Percentiles rank a stretch among this genome's conserved stretches.
These are phyloP conservation scores for Russula brevipes DNA, from an alignment of 768 basidiomycete genomes.

Conservation along the genomic window DNA sequence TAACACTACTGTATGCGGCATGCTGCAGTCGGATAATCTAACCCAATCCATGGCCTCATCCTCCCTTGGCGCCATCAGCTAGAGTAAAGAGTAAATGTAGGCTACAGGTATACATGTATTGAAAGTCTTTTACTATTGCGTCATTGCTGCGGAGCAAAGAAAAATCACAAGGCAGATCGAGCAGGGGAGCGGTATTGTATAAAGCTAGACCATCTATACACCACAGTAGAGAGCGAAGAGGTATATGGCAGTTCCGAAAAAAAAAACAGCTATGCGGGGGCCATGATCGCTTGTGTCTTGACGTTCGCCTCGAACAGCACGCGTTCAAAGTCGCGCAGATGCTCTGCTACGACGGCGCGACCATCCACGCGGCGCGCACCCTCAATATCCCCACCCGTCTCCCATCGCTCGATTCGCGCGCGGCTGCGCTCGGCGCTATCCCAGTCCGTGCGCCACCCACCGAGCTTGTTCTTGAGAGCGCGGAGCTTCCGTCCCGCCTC, in stretches of 20 bases:
- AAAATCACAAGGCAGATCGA: slow-evolving; percentile 12
- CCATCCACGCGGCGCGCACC: slow-evolving; percentile 55
- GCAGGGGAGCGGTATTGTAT: slow-evolving; percentile 7
- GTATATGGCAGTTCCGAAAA: neutral
- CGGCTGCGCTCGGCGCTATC: slow-evolving; percentile 82
- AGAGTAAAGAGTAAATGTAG: slow-evolving; percentile 16
- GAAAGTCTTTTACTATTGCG: slow-evolving; percentile 13
- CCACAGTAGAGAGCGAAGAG: neutral
- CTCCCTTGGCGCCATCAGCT: neutral
- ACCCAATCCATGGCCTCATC: neutral
- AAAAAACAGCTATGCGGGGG: slow-evolving; percentile 42
- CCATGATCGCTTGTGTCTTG: slow-evolving; percentile 82
- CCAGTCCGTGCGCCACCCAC: slow-evolving; percentile 75
- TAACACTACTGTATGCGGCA: slow-evolving; percentile 1
- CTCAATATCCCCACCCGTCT: slow-evolving; percentile 50
- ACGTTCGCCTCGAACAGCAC: slow-evolving; percentile 66
- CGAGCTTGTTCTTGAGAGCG: slow-evolving; percentile 76
- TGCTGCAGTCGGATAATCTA: slow-evolving; percentile 1
- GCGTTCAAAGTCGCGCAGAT: slow-evolving; percentile 67
- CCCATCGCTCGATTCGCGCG: slow-evolving; percentile 74
- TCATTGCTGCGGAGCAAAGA: neutral
- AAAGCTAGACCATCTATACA: neutral
- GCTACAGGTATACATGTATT: slow-evolving; percentile 22
- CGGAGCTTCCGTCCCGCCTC: slow-evolving; percentile 85
- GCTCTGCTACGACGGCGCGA: slow-evolving; percentile 68